Percentiles rank a stretch among this genome's conserved stretches.
Conservation (phyloP, 2,329 filamentous ascomycete genomes). For the Rutstroemia sydowiana region DNA sequence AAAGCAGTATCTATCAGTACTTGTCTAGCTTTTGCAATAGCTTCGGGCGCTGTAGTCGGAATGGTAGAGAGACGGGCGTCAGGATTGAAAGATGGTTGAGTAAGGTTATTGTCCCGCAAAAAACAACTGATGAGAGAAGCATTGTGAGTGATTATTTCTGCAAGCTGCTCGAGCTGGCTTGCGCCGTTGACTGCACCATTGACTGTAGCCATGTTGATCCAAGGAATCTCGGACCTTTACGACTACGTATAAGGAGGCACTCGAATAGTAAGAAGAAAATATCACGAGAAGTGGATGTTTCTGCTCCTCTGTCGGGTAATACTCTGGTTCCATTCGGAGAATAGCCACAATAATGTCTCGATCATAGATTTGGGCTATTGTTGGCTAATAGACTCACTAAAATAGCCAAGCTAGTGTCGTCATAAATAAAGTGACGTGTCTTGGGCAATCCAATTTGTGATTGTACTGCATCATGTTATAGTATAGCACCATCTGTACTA, state of each 20-base stretch:
- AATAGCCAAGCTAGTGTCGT: background rate
- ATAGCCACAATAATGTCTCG: background rate
- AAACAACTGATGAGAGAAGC: background rate
- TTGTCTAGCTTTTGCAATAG: background rate
- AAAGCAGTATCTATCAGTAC: background rate
- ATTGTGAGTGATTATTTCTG: background rate
- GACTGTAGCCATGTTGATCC: background rate
- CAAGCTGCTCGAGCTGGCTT: background rate
- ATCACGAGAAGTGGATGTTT: background rate
- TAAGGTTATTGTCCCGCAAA: background rate
- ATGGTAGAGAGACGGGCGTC: background rate
- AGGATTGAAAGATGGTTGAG: background rate
- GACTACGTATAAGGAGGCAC: background rate
- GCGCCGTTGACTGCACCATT: background rate
- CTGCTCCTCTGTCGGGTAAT: background rate
- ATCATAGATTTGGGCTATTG: background rate
- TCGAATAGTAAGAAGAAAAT: background rate
- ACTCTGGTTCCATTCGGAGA: background rate
- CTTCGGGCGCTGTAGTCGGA: background rate
- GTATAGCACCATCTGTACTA: too few relatives aligned
- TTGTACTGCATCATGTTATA: too few relatives aligned
- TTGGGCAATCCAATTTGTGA: too few relatives aligned
- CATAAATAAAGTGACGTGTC: too few relatives aligned
- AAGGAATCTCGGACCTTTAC: background rate
- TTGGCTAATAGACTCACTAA: background rate